Evolutionary conservation across 2,329 filamentous ascomycete species (phyloP), one percentile per base, ranked within the genome.

Genomic region (Dactylonectria estremocensis): DNA sequence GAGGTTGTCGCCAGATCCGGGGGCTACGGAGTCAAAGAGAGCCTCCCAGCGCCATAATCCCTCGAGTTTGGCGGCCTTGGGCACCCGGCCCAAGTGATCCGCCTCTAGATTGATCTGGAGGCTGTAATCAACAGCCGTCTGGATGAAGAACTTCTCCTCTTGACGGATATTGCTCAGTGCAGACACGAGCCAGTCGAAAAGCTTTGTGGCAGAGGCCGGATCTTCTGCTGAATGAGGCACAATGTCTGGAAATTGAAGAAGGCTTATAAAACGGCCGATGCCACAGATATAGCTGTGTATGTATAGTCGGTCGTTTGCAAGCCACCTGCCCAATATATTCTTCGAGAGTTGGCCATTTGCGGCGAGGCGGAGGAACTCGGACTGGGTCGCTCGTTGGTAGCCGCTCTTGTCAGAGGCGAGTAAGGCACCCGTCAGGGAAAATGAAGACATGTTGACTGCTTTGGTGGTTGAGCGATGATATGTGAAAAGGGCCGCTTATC

Each of bases 231-330:
- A 62, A 4, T 64, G 24, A 5, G 61, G 64, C 0, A 61, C 73
- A 0, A 67, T 68, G n/a, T 78, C 74, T 1, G 89, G 87, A 0
- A 92, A 82, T 5, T 87, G 81, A 50, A 93, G 84, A 70, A 91
- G 89, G 37, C 87, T 83, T 31, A 94, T 86, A 8, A 93, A 80
- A n/a, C 85, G 83, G 9, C 91, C 91, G 22, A 90, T 87, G 72
- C 92, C 93, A 28, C 87, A 85, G 72, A 93, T 87, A 79, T 93
- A 93, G 57, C 88, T 88, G 70, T 92, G 90, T 37, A 91, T 89
- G 80, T 93, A 92, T 66, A 94, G 87, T 9, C 90, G 85, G 79
- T 94, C 92, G 78, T 93, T 92, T 13, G 89, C 88, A 49, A 94
- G 88, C 92, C 92, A 94, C 77, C 86, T 84, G 20, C 87, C 86